These are phyloP conservation scores for Penicillium nucicola DNA, from an alignment of 495 filamentous ascomycete genomes.

Conservation along the genomic window DNA sequence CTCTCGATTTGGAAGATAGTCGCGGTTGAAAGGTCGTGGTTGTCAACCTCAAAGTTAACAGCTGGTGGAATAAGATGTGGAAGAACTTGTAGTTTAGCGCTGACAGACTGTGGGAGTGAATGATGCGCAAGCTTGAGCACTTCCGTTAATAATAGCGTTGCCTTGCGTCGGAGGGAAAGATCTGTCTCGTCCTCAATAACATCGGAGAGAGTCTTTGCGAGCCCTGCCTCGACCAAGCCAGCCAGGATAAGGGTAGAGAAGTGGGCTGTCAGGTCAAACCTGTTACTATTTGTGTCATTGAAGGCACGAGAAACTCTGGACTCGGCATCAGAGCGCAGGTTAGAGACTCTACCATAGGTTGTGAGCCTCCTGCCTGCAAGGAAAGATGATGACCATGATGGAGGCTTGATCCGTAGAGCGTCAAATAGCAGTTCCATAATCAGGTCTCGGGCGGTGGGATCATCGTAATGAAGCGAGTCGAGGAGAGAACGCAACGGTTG, in stretches of 20 bases:
- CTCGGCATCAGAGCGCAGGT: constrained; percentile 67
- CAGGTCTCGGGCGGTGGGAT: constrained; percentile 58
- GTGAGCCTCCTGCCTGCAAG: constrained; percentile 89
- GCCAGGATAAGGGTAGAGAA: constrained; percentile 89
- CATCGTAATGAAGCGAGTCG: constrained; percentile 71
- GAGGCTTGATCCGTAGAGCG: constrained; percentile 87
- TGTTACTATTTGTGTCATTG: constrained; percentile 61
- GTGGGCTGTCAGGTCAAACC: constrained; percentile 85
- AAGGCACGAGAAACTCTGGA: constrained; percentile 34
- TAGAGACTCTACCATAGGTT: constrained; percentile 89
- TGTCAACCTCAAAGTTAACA: constrained; percentile 62
- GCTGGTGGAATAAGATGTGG: constrained; percentile 78
- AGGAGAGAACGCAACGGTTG: constrained; percentile 79
- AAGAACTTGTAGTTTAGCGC: constrained; percentile 76
- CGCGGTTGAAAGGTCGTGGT: constrained; percentile 74
- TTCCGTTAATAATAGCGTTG: constrained; percentile 85
- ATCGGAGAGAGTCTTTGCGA: constrained; percentile 64
- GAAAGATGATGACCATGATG: constrained; percentile 94
- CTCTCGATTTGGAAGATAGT: constrained; percentile 97
- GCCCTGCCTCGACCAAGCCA: constrained; percentile 76
- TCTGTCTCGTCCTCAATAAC: constrained; percentile 70
- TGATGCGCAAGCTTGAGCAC: constrained; percentile 83
- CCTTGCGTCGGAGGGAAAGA: constrained; percentile 77
- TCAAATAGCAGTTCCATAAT: constrained; percentile 88
- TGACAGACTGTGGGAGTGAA: constrained; percentile 75